Percentiles rank a stretch among this genome's conserved stretches.
Conservation (phyloP, 1,139 yeast genomes). For the Scheffersomyces titani region DNA sequence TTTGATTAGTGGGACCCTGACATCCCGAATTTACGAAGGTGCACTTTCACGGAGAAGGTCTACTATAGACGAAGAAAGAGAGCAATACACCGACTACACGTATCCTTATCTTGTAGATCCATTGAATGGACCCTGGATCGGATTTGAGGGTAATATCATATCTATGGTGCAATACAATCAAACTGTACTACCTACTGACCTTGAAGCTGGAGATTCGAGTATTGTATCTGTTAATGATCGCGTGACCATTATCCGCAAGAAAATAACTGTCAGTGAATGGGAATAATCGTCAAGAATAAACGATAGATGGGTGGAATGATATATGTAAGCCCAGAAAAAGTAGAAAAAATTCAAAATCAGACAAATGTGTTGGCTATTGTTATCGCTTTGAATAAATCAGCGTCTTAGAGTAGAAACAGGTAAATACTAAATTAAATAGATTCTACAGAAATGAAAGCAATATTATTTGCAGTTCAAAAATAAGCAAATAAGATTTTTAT, state of each 20-base stretch:
- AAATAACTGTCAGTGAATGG: constrained; percentile 46
- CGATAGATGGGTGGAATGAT: not conserved
- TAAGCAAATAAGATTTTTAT: not conserved
- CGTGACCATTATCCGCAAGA: constrained; percentile 31
- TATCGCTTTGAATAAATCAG: not conserved
- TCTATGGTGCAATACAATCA: constrained; percentile 37
- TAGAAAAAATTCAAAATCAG: not conserved
- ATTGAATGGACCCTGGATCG: constrained; percentile 59
- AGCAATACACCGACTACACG: constrained; percentile 49
- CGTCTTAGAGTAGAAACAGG: not conserved
- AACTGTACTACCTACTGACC: constrained; percentile 12
- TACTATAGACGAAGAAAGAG: constrained; percentile 60
- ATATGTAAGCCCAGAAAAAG: not conserved
- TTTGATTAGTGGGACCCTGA: constrained; percentile 20
- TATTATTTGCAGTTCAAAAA: too few relatives aligned
- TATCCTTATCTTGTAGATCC: constrained; percentile 52
- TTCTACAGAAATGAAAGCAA: not conserved
- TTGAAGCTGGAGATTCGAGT: constrained; percentile 26
- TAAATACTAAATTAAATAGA: not conserved
- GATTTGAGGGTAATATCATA: constrained; percentile 54
- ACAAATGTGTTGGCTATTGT: not conserved
- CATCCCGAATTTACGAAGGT: constrained; percentile 3
- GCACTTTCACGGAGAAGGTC: constrained; percentile 27
- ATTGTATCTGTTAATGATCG: constrained; percentile 22
- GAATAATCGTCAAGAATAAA: constrained; percentile 22